phyloP scores from a whole-genome alignment of 139 green algal species.

The Desmodesmus armatus region DNA sequence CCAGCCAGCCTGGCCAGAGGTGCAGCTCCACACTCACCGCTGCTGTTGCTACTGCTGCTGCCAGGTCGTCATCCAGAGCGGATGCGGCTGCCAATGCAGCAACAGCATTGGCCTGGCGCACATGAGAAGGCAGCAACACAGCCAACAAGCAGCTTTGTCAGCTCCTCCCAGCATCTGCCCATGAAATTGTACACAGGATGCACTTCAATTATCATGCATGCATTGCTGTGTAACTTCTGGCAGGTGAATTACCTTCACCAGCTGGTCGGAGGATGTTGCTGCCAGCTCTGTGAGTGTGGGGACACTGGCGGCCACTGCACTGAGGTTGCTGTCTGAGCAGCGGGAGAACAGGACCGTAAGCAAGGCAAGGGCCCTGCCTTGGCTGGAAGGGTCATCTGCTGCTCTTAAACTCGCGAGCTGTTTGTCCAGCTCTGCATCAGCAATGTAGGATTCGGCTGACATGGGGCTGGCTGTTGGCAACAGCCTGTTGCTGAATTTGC shows the following conservation, averaged over 20 bases:
- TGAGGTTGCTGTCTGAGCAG: conserved; percentile 1
- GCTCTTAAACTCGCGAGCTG: neutral
- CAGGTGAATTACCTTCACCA: conserved; percentile 2
- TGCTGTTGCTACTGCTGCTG: neutral
- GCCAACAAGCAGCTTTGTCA: neutral
- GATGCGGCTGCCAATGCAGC: conserved; percentile 25
- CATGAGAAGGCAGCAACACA: neutral
- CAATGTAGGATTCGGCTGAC: neutral
- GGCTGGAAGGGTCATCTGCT: neutral
- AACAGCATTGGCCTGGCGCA: conserved; percentile 29
- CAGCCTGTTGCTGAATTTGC: too few species aligned
- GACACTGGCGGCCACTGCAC: neutral
- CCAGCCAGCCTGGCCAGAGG: too few species aligned
- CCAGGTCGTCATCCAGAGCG: conserved; percentile 26
- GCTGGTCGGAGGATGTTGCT: neutral
- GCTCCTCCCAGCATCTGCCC: too few species aligned
- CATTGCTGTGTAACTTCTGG: neutral
- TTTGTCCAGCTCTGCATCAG: conserved; percentile 13
- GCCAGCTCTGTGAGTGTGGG: neutral
- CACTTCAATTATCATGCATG: neutral
- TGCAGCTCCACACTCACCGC: conserved; percentile 2
- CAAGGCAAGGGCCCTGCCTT: conserved; percentile 17
- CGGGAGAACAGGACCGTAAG: conserved; percentile 29
- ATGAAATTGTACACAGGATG: too few species aligned
- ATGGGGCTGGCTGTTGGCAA: neutral